phyloP scores from a whole-genome alignment of 208 protist species.

The Crithidia brevicula region DNA sequence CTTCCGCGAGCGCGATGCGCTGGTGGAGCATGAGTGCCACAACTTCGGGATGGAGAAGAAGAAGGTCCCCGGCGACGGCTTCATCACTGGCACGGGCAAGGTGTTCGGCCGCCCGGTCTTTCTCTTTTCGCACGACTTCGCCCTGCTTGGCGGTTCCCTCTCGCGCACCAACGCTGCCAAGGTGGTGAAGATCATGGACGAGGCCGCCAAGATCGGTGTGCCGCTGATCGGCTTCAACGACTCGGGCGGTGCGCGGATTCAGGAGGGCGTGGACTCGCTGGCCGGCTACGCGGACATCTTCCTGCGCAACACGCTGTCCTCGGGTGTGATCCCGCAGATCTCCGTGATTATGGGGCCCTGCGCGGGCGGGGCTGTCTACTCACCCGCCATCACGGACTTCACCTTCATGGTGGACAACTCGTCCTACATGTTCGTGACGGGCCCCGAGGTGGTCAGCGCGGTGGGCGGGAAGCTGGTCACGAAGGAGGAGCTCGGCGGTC shows the following conservation, averaged over 20 bases:
- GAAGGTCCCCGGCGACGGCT: constrained; percentile 90
- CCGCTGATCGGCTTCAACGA: constrained; percentile 98
- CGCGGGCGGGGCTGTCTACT: constrained; percentile 91
- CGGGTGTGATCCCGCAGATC: constrained; percentile 97
- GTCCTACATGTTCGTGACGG: constrained; percentile 98
- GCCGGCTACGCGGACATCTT: constrained; percentile 97
- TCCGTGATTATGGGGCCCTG: constrained; percentile 97
- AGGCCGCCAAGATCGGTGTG: constrained; percentile 93
- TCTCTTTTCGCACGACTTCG: constrained; percentile 97
- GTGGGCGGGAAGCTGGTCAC: constrained; percentile 94
- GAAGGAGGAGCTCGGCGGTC: constrained; percentile 94
- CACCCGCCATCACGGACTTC: constrained; percentile 97
- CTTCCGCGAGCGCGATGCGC: constrained; percentile 94
- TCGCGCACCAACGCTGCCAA: constrained; percentile 94
- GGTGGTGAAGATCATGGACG: constrained; percentile 97
- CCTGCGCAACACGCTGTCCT: constrained; percentile 93
- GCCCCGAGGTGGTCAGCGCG: constrained; percentile 96
- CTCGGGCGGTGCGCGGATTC: constrained; percentile 96
- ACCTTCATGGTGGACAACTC: constrained; percentile 97
- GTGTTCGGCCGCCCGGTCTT: constrained; percentile 95
- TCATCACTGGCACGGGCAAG: constrained; percentile 92
- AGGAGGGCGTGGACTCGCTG: constrained; percentile 95
- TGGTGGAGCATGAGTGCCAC: constrained; percentile 92
- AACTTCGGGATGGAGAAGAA: constrained; percentile 95
- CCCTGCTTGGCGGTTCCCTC: constrained; percentile 95